Evolutionary conservation across 2,329 filamentous ascomycete species (phyloP).

Genomic region (Camptophora hylomeconis): DNA sequence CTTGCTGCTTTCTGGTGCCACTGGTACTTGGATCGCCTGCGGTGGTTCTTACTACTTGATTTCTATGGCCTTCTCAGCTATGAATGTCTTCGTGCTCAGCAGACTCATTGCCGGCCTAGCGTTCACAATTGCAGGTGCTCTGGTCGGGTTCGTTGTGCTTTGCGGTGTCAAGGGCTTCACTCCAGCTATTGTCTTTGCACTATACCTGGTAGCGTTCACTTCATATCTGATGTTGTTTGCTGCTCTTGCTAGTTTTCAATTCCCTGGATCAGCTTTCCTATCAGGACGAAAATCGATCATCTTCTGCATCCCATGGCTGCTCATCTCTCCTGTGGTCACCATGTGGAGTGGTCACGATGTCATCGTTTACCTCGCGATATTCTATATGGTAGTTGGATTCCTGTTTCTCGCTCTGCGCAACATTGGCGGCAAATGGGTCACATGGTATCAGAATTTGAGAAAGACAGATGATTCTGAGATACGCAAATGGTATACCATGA

Average conservation of each 20-base stretch:
- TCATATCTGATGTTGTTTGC: conserved; percentile 47
- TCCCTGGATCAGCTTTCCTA: conserved; percentile 40
- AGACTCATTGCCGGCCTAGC: conserved; percentile 38
- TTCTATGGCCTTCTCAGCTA: conserved; percentile 42
- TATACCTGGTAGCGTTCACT: conserved; percentile 45
- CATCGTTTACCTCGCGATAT: conserved; percentile 41
- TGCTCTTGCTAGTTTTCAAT: conserved; percentile 39
- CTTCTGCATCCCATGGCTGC: conserved; percentile 41
- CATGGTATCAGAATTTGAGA: conserved; percentile 35
- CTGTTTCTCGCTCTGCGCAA: conserved; percentile 41
- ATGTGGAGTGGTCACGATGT: conserved; percentile 41
- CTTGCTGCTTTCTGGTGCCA: conserved; percentile 45
- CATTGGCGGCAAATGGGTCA: conserved; percentile 45
- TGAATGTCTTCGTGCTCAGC: conserved; percentile 43
- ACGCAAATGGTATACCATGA: conserved; percentile 26
- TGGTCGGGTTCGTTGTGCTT: conserved; percentile 42
- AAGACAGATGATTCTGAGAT: conserved; percentile 27
- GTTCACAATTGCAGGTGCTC: conserved; percentile 38
- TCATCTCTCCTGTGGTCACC: conserved; percentile 44
- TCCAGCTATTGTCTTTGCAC: conserved; percentile 43
- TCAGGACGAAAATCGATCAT: conserved; percentile 47
- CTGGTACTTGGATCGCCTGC: conserved; percentile 51
- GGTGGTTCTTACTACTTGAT: conserved; percentile 50
- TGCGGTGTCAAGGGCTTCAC: conserved; percentile 30
- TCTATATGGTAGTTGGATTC: conserved; percentile 39